These are phyloP conservation scores for Saccharomycopsis sp. DNA, from an alignment of 805 yeast genomes.

Conservation along the genomic window DNA sequence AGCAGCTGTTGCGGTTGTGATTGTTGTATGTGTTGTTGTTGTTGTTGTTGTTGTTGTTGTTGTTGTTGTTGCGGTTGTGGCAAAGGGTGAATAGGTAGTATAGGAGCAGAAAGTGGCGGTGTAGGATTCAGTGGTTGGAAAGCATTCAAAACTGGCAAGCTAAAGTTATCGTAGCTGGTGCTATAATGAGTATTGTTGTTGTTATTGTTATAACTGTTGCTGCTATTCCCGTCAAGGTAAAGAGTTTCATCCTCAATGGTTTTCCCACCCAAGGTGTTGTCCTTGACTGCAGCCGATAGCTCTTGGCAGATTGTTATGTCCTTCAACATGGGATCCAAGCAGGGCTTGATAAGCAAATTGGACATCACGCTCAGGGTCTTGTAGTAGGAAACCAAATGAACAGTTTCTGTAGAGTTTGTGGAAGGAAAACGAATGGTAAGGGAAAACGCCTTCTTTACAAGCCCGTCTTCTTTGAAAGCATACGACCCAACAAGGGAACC, in stretches of 20 bases:
- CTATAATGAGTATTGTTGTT: neutral
- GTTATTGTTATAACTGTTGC: neutral
- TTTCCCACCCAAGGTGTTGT: constrained; percentile 51
- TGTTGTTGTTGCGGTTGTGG: too few species aligned
- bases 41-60: too few species aligned
- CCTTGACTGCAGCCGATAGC: constrained; percentile 48
- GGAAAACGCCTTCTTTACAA: constrained; percentile 76
- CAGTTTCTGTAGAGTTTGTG: constrained; percentile 32
- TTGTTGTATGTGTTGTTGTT: too few species aligned
- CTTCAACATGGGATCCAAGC: constrained; percentile 40
- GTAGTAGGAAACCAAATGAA: constrained; percentile 76
- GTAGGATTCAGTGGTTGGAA: neutral
- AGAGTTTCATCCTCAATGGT: constrained; percentile 41
- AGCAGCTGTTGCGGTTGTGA: too few species aligned
- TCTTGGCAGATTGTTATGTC: constrained; percentile 38
- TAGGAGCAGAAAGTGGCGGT: too few species aligned
- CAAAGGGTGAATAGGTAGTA: too few species aligned
- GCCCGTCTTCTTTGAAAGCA: constrained; percentile 60
- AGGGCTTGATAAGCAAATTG: constrained; percentile 50
- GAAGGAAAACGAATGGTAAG: constrained; percentile 50
- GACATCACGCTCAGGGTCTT: constrained; percentile 61
- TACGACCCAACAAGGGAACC: constrained; percentile 53
- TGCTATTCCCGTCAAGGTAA: constrained; percentile 34
- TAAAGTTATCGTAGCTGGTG: neutral
- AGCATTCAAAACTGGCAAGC: neutral